Conservation (phyloP, 495 filamentous ascomycete species). For the Talaromyces stipitatus region DNA sequence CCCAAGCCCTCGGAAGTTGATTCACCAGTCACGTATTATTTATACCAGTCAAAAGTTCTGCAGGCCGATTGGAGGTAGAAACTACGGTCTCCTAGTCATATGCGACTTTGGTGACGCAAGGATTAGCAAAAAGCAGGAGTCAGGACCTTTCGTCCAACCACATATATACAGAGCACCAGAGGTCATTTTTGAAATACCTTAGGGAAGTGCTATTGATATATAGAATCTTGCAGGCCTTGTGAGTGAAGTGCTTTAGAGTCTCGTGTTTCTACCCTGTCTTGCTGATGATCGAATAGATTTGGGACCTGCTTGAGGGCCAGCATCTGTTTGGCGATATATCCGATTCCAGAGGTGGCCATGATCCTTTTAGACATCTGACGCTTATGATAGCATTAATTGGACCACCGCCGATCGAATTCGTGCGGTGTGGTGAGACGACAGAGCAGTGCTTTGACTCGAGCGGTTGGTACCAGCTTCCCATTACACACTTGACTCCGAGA, state of each 20-base stretch:
- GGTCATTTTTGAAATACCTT: conserved; percentile 32
- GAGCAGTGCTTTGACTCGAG: conserved; percentile 25
- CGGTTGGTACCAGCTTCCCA: conserved; percentile 13
- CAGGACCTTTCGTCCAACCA: conserved; percentile 26
- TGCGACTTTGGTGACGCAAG: conserved; percentile 27
- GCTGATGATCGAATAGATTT: conserved; percentile 26
- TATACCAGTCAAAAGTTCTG: conserved; percentile 19
- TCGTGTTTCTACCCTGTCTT: background rate
- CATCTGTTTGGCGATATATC: conserved; percentile 35
- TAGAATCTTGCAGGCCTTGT: conserved; percentile 39
- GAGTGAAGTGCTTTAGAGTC: conserved; percentile 7
- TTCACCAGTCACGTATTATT: conserved; percentile 16
- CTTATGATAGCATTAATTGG: conserved; percentile 38
- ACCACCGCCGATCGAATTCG: conserved; percentile 29
- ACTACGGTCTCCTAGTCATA: conserved; percentile 18
- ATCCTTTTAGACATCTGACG: conserved; percentile 28
- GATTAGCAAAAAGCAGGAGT: conserved; percentile 18
- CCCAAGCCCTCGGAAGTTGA: conserved; percentile 20
- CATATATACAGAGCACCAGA: conserved; percentile 37
- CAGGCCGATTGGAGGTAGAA: conserved; percentile 7
- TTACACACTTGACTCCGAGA: conserved; percentile 1
- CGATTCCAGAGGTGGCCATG: conserved; percentile 21
- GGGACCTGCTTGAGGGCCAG: conserved; percentile 39
- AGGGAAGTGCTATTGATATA: conserved; percentile 33
- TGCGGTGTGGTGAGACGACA: conserved; percentile 27